These are phyloP conservation scores for Agaricus blazei DNA, from an alignment of 768 basidiomycete species.

Conservation along the genomic window DNA sequence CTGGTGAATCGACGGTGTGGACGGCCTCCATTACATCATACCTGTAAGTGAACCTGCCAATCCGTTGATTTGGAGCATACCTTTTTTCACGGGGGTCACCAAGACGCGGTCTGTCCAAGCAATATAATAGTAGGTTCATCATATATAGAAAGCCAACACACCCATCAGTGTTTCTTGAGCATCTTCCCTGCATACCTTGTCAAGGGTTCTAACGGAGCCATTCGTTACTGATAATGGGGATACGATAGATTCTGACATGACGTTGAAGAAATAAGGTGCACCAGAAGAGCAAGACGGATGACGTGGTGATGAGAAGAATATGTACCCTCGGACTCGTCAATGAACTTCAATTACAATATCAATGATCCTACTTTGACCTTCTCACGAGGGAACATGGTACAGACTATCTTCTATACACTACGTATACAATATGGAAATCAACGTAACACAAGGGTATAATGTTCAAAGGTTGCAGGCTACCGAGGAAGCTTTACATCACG, in stretches of 20 bases:
- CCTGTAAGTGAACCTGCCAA: not conserved
- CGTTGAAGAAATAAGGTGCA: too few relatives aligned
- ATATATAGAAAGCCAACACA: not conserved
- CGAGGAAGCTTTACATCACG: constrained; percentile 25
- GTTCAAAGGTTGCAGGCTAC: constrained; percentile 6
- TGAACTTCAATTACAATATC: too few relatives aligned
- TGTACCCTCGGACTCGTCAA: too few relatives aligned
- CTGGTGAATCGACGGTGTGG: not conserved
- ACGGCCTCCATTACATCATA: not conserved
- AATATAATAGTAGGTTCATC: not conserved
- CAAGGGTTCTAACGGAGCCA: not conserved
- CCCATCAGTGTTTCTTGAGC: constrained; percentile 10
- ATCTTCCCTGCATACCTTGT: not conserved
- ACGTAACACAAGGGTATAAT: not conserved
- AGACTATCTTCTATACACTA: not conserved
- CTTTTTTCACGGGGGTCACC: constrained; percentile 9
- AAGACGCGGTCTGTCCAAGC: constrained; percentile 7
- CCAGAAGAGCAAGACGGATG: too few relatives aligned
- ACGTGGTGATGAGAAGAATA: too few relatives aligned
- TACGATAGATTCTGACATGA: too few relatives aligned
- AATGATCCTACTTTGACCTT: too few relatives aligned
- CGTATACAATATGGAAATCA: not conserved
- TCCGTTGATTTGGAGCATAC: not conserved
- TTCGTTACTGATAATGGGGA: too few relatives aligned
- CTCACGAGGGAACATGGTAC: not conserved